Conservation (phyloP, 108 stramenopile genomes). For the Stephanodiscus triporus region DNA sequence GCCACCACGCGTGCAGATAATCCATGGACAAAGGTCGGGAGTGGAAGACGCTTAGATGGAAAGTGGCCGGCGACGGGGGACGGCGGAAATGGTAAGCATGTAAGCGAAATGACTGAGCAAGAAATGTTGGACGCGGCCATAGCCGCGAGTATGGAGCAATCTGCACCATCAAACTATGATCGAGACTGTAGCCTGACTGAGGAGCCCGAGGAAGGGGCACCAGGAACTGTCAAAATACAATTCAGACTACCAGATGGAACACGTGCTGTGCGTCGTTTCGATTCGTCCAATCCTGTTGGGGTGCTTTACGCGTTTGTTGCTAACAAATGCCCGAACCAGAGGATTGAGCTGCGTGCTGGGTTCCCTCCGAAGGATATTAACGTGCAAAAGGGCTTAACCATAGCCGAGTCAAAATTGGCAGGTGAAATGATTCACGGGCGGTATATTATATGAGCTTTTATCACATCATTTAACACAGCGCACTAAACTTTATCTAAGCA, state of each 20-base stretch:
- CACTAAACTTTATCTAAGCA: background rate
- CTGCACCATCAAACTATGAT: background rate
- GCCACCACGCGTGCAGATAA: conserved; percentile 55
- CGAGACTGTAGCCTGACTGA: conserved; percentile 24
- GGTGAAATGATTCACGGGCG: conserved; percentile 75
- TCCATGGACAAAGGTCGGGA: conserved; percentile 77
- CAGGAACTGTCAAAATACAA: conserved; percentile 64
- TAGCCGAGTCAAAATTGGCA: conserved; percentile 66
- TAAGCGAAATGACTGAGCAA: conserved; percentile 74
- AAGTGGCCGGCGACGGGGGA: conserved; percentile 20
- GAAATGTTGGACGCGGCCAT: conserved; percentile 83
- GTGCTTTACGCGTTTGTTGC: conserved; percentile 62
- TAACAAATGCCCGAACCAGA: conserved; percentile 44
- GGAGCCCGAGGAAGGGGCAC: conserved; percentile 61
- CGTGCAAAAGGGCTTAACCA: conserved; percentile 39
- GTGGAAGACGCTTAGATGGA: conserved; percentile 82
- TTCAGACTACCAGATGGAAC: conserved; percentile 71
- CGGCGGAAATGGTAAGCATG: conserved; percentile 7
- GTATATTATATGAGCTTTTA: conserved; percentile 30
- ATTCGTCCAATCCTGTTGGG: conserved; percentile 52
- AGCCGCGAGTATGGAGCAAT: conserved; percentile 60
- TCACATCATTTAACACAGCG: background rate
- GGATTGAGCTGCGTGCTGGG: conserved; percentile 63
- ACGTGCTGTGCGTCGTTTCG: conserved; percentile 62
- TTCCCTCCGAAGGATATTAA: conserved; percentile 76